phyloP scores from a whole-genome alignment of 495 filamentous ascomycete species.

The Annulohypoxylon stygium region DNA sequence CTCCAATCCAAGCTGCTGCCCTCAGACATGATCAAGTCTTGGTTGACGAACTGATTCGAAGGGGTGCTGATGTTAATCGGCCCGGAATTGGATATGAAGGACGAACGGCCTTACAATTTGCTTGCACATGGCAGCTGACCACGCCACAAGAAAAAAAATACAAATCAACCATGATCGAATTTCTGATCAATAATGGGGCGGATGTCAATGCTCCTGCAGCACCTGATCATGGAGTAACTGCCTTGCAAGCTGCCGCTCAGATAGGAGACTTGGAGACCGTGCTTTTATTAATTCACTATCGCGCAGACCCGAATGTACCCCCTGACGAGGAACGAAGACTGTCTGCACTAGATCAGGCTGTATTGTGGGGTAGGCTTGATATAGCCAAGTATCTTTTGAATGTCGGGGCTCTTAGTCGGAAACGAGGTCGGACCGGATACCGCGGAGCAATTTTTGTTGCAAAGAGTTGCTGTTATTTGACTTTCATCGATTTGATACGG shows the following conservation, averaged over 20 bases:
- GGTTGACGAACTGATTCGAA: constrained; percentile 33
- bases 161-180: constrained; percentile 14
- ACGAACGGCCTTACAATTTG: constrained; percentile 31
- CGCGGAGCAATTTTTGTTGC: constrained; percentile 32
- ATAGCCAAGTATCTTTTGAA: constrained; percentile 35
- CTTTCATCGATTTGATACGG: constrained; percentile 23
- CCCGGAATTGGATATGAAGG: not conserved
- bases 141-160: not conserved
- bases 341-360: constrained; percentile 22
- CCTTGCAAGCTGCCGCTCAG: constrained; percentile 13
- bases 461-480: not conserved
- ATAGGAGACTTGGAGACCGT: constrained; percentile 22
- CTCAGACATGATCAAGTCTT: constrained; percentile 13
- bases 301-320: constrained; percentile 35
- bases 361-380: constrained; percentile 27
- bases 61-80: constrained; percentile 39
- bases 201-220: constrained; percentile 31
- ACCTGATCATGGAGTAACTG: not conserved
- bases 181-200: constrained; percentile 27
- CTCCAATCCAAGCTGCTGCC: constrained; percentile 35
- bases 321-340: not conserved
- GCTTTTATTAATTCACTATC: constrained; percentile 38
- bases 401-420: constrained; percentile 28
- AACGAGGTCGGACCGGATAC: constrained; percentile 32
- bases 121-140: not conserved